Evolutionary conservation across 371 early-diverging fungal genomes (phyloP), one percentile per base, ranked within the genome.

Genomic region (Syncephalastrum contaminatum): DNA sequence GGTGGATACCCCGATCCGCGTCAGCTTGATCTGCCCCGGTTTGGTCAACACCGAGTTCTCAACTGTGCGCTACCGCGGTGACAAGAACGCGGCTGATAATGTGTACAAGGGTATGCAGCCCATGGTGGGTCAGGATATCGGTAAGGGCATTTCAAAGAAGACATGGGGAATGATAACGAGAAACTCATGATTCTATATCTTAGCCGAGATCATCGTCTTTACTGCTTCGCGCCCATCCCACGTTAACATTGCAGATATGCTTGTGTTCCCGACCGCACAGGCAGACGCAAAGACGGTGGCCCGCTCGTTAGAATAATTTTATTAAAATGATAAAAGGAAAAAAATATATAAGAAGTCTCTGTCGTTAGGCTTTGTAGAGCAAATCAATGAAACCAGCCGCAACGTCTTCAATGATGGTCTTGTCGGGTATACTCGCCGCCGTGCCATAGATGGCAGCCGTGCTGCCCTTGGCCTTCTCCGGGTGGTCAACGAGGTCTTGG

Each of bases 41-140:
- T 66, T 91, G 73, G 95, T 93, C 1, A 88, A 96, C 69, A 96
- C 96, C 4, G 95, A 96, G 66, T 97, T 96, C 80, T 91, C 92
- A 4, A 75, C 88, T 13, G 79, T 97, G 15, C 77, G 96, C 19
- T 95, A 90, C 72, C 56, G 74, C 24, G 96, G 96, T 4, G 93
- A 95, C 63, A 82, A 87, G 64, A 67, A 73, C 14, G 87, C 80
- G 69, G 95, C 95, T 4, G 89, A 87, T 48, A 73, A 64, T 15
- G 92, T 93, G 1, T 95, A 92, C 63, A 77, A 83, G 54, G 94
- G 96, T 2, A 59, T 89, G 7, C 73, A 85, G 20, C 91, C 91
- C 18, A 65, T 93, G 70, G 81, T 80, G 0, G 90, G 81, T 18
- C 71, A 86, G 43, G 94, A 92, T 62, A 69, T 87, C 73, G 56